Percentiles rank a stretch among this genome's conserved stretches.
Evolutionary conservation across 495 filamentous ascomycete genomes (phyloP).

Genomic region (Jackrogersella multiformis): DNA sequence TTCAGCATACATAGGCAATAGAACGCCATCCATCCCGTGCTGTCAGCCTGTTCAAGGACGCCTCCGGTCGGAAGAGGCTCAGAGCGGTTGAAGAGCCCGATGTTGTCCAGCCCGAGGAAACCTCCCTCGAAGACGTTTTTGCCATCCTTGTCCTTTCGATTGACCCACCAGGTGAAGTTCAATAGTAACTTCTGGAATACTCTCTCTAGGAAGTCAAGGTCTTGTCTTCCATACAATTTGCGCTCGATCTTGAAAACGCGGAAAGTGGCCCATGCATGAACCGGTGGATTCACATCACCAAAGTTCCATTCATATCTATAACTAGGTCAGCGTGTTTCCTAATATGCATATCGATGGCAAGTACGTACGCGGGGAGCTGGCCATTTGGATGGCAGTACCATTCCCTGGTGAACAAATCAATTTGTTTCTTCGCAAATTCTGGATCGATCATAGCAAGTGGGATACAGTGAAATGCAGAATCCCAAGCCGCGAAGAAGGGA

Average conservation of each 20-base stretch:
- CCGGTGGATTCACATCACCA: constrained; percentile 94
- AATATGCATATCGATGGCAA: background rate
- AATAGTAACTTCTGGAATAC: constrained; percentile 96
- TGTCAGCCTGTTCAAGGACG: constrained; percentile 93
- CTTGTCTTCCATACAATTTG: constrained; percentile 93
- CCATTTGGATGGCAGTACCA: constrained; percentile 99
- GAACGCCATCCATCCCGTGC: constrained; percentile 98
- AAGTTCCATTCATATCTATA: constrained; percentile 94
- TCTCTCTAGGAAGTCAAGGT: constrained; percentile 92
- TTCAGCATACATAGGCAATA: constrained; percentile 96
- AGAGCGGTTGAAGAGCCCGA: constrained; percentile 97
- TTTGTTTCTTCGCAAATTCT: constrained; percentile 96
- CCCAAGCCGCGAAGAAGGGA: constrained; percentile 98
- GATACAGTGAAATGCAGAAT: constrained; percentile 96
- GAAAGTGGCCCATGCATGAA: constrained; percentile 96
- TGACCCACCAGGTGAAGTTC: constrained; percentile 99
- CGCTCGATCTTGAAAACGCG: constrained; percentile 96
- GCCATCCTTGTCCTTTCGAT: constrained; percentile 90
- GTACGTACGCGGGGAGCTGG: constrained; percentile 72
- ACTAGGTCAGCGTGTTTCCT: constrained; percentile 44
- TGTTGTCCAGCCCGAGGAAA: constrained; percentile 96
- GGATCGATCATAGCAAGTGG: constrained; percentile 96
- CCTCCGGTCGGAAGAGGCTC: constrained; percentile 94
- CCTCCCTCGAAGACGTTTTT: constrained; percentile 98
- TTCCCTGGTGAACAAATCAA: constrained; percentile 93